Base-by-base conservation (phyloP, 2,329 filamentous ascomycete species). In the Alternaria triticina region DNA sequence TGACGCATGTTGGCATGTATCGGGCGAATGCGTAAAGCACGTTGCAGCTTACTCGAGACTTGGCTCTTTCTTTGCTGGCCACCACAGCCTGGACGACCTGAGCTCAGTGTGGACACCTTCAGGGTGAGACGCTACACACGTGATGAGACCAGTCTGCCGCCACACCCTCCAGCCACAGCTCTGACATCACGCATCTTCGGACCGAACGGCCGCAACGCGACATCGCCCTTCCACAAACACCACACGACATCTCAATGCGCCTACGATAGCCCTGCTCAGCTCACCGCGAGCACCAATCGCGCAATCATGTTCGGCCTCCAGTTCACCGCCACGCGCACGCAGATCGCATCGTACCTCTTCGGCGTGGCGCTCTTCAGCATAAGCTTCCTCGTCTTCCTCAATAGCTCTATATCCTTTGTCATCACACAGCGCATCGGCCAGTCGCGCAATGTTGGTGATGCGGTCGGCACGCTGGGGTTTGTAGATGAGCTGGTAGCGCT, bases 361-460 rank as follows among this genome's bases (percentile, higher is more conserved):
- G 90, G 90, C 76, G 91, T 96, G 74, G 92, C 91, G 64, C 88
- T 96, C 71, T 95, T 95, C 84, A 93, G 90, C 80, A 96, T 96
- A 75, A 91, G 91, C 58, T 96, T 96, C 82, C 90, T 96, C 69
- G 93, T 96, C 74, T 96, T 96, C 82, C 87, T 96, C 66, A 96
- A 96, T 83, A 91, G 89, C 82, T 90, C 89, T 76, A 86, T 96
- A 63, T 93, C 91, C 59, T 96, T 96, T 81, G 91, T 96, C 62
- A 89, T 96, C 64, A 95, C 92, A 64, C 91, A 95, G 79, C 86
- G 93, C 65, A 89, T 96, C 70, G 91, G 91, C 64, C 86, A 91
- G 72, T 90, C 91, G 75, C 81, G 89, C 66, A 85, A 86, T 70
- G 91, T 96, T 9, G 93, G 93, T 68, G 88, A 94, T 80, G 88